Evolutionary conservation across 1,284 basidiomycete species (phyloP), one percentile per base, ranked within the genome.

Genomic region (Ustilago bromivora): DNA sequence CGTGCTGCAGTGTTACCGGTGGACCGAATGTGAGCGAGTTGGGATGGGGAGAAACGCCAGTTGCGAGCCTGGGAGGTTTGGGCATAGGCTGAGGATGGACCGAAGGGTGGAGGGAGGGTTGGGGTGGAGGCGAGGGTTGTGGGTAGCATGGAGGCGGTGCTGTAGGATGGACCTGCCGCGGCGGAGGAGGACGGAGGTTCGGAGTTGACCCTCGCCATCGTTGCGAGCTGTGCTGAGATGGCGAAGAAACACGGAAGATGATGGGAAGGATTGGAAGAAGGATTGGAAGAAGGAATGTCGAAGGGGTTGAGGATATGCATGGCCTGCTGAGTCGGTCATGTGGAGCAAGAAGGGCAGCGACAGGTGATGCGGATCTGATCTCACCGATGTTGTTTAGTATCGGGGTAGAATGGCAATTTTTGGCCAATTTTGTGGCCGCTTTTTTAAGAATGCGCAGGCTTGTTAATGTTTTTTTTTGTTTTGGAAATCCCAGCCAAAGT

Each of bases 51-150:
- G 66, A 81, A 83, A 6, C 75, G 72, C 83, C 83, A 85, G 63
- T 85, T 81, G n/a, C 72, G 71, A 0, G 77, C 80, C 57, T 85
- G 83, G 23, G 79, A 82, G 6, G 82, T 79, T 40, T 81, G 78
- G 4, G 80, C 71, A 57, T 69, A 85, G 9, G 66, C 59, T 9
- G 66, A 68, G 8, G 73, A 65, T 3, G 78, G 76, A 4, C 77
- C 77, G 51, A 71, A 80, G 28, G 61, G 66, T n/a, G 74, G 76
- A 28, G 79, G 79, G 7, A 47, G 9, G 15, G 56, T 28, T 2
- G 76, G 79, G 19, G 35, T 59, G n/a, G 76, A 76, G 49, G 53
- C 41, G n/a, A 78, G 19, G n/a, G 56, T 57, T 58, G 56, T 19
- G 15, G 23, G 28, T 3, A 71, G 75, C 70, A 77, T 70, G 13